Conservation (phyloP, 805 yeast species). For the Nakazawaea holstii region DNA sequence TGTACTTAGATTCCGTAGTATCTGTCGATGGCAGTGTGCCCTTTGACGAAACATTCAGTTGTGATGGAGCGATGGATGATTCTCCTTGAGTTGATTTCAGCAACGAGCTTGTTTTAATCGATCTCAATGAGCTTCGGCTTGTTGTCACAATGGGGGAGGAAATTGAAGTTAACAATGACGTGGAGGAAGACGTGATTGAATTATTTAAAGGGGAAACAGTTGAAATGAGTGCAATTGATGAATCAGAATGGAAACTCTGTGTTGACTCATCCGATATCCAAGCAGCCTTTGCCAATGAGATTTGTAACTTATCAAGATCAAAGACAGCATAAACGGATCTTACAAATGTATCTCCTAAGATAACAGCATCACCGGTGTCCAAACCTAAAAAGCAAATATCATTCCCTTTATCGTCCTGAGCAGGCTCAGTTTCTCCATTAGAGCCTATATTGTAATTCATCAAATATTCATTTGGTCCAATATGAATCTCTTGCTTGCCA, state of each 20-base stretch:
- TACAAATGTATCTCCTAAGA: conserved; percentile 64
- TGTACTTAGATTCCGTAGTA: no score
- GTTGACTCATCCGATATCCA: not conserved
- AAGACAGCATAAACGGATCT: conserved; percentile 61
- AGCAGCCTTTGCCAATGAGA: conserved; percentile 50
- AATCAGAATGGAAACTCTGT: not conserved
- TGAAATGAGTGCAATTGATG: no score
- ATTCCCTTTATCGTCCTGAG: conserved; percentile 5
- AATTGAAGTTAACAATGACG: no score
- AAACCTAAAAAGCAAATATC: conserved; percentile 18
- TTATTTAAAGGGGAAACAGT: no score
- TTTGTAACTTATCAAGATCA: conserved; percentile 51
- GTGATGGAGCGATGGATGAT: no score
- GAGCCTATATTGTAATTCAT: conserved; percentile 8
- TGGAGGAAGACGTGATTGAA: no score
- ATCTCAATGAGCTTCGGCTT: no score
- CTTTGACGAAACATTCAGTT: no score
- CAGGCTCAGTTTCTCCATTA: conserved; percentile 4
- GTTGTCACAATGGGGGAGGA: no score
- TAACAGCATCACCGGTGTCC: conserved; percentile 19
- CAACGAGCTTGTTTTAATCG: no score
- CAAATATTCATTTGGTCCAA: conserved; percentile 6
- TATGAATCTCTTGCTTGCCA: not conserved
- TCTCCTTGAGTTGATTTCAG: no score
- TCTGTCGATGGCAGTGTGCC: no score